Percentiles rank a stretch among this genome's conserved stretches.
phyloP scores from a whole-genome alignment of 441 rosid species.

The Rhodomyrtus psidioides region DNA sequence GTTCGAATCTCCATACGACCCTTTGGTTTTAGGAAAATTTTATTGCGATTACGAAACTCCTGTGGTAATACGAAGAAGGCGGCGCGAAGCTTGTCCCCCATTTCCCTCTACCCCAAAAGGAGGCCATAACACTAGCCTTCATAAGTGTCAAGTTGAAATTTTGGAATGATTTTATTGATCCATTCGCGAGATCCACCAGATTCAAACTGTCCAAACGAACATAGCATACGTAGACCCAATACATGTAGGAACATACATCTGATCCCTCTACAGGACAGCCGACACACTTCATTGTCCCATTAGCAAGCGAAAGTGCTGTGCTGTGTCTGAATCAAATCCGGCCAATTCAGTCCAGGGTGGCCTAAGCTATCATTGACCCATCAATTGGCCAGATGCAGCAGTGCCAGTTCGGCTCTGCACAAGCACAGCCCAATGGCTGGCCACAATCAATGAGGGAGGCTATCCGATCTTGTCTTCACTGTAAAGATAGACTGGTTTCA shows the following conservation, averaged over 20 bases:
- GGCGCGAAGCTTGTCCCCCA: not conserved
- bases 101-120: not conserved
- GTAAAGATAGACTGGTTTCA: not conserved
- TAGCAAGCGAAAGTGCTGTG: not conserved
- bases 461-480: not conserved
- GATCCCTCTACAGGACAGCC: not conserved
- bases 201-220: not conserved
- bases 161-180: not conserved
- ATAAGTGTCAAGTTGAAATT: not conserved
- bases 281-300: not conserved
- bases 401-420: not conserved
- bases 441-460: not conserved
- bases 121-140: not conserved
- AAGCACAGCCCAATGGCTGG: not conserved
- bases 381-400: not conserved
- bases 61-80: not conserved
- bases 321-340: not conserved
- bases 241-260: not conserved
- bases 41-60: not conserved
- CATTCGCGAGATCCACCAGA: not conserved
- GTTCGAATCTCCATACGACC: not conserved
- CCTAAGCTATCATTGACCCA: not conserved
- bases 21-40: not conserved
- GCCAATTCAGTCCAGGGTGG: not conserved
- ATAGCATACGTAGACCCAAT: not conserved